Base-by-base conservation (phyloP, 345 rosid genomes). In the Carallia brachiata region DNA sequence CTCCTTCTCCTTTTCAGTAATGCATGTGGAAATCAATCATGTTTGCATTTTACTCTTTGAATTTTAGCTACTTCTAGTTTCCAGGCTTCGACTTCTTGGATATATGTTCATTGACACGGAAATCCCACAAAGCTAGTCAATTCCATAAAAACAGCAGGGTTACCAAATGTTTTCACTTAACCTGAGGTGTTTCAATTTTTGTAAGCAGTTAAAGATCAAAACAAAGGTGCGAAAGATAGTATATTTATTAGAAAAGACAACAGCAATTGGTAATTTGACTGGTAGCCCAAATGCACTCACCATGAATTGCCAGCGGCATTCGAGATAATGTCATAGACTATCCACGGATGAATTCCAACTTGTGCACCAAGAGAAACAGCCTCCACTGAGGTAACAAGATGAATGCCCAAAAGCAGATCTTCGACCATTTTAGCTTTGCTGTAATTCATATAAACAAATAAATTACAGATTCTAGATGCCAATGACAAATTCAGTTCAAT, bases 281-380 rank as follows among this genome's bases (percentile, higher is more conserved):
- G 17, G 3, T 18, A 62, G 40, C 32, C 31, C 12, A 23, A 32
- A 73, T 50, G 19, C 60, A 34, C 90, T 71, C 67, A 94, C 98
- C 98, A 87, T 77, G 98, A 94, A 79, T 87, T 94, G 73, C 98
- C 98, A 80, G 98, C 98, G 67, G 98, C 97, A 85, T 91, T 89
- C 61, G 98, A 88, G 73, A 94, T 86, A 74, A 94, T 94, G 82
- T 94, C 86, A 75, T 94, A 94, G 77, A 91, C 80, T 66, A 94
- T 91, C 95, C 93, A 88, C 18, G 98, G 98, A 86, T 94, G 92
- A 69, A 90, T 83, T 63, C 87, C 87, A 27, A 85, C 89, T 70
- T 84, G 80, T 40, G 86, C 75, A 74, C 93, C 90, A 66, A 94
- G 84, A 68, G 89, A 82, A 76, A 94, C 86, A 70, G 97, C 98